Conservation (phyloP, 2,329 filamentous ascomycete genomes). For the Alternaria ethzedia region DNA sequence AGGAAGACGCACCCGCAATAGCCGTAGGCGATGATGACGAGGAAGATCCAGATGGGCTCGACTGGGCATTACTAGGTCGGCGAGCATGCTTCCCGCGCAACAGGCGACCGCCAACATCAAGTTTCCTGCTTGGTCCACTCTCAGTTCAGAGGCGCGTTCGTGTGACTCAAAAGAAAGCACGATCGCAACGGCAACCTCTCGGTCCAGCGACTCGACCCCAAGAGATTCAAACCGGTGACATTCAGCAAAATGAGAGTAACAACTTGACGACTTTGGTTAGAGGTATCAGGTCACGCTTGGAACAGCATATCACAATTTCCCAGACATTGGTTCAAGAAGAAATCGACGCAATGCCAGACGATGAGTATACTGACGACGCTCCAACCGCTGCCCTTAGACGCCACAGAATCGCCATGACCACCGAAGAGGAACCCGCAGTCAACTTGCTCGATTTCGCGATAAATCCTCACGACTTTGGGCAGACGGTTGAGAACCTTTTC, state of each 20-base stretch:
- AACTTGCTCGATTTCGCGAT: constrained; percentile 86
- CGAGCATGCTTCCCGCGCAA: constrained; percentile 77
- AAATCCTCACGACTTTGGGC: constrained; percentile 88
- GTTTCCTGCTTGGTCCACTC: constrained; percentile 86
- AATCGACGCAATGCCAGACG: constrained; percentile 30
- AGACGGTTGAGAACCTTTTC: constrained; percentile 96
- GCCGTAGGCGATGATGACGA: constrained; percentile 64
- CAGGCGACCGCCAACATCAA: constrained; percentile 75
- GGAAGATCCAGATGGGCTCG: constrained; percentile 72
- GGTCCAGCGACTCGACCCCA: constrained; percentile 75
- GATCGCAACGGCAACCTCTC: constrained; percentile 71
- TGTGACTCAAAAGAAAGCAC: constrained; percentile 70
- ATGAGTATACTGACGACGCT: constrained; percentile 44
- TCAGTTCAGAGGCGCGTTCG: constrained; percentile 86
- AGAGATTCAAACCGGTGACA: constrained; percentile 75
- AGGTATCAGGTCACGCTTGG: constrained; percentile 72
- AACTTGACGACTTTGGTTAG: constrained; percentile 80
- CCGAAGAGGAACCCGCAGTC: constrained; percentile 65
- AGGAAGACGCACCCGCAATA: constrained; percentile 59
- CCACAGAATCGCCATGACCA: constrained; percentile 66
- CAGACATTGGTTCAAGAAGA: constrained; percentile 53
- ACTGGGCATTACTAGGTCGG: constrained; percentile 83
- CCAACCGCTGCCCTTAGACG: constrained; percentile 64
- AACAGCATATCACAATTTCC: constrained; percentile 45
- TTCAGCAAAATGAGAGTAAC: constrained; percentile 76